Evolutionary conservation across 2,329 filamentous ascomycete genomes (phyloP), one percentile per base, ranked within the genome.

Genomic region (Talaromyces sp.): DNA sequence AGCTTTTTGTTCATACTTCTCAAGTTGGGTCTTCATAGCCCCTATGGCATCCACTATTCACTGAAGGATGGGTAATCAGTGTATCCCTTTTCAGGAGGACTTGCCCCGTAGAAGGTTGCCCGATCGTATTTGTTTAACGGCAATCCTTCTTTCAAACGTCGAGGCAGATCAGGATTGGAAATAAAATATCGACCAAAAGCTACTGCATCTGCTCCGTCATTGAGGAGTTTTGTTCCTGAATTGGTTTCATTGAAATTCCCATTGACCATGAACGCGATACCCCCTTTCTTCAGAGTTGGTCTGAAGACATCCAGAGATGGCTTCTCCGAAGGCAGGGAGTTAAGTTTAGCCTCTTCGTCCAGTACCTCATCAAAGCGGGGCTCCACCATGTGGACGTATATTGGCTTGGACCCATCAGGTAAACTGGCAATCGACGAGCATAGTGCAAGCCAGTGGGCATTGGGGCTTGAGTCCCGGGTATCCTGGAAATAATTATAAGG

Each of bases 401-500:
- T 65, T 1, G 75, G 76, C 3, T 71, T 65, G n/a, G 73, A 64
- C 1, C 55, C 52, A 3, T 55, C 58, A 0, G 74, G 66, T 1
- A 78, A 60, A 14, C 49, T 55, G 1, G 70, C 74, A 16, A 79
- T 75, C 57, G 73, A 66, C 32, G 69, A 63, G 57, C 77, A 79
- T 4, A 81, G 64, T 30, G 76, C 68, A 4, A 72, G 67, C 75
- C 79, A 82, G 62, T 78, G 71, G 27, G 65, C 62, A 51, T 74
- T 73, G 2, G 77, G 77, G 49, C 75, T 71, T 19, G 74, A 75
- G 58, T 78, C 76, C 47, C 72, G 70, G 58, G 66, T 80, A 29
- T 79, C 80, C 54, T 88, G 83, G 71, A 85, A 88, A 0, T 71
- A 70, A 45, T 78, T 82, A 72, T 80, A 88, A 0, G 86, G 86